Conservation (phyloP, 371 early-diverging fungal genomes). For the Umbelopsis sp. region DNA sequence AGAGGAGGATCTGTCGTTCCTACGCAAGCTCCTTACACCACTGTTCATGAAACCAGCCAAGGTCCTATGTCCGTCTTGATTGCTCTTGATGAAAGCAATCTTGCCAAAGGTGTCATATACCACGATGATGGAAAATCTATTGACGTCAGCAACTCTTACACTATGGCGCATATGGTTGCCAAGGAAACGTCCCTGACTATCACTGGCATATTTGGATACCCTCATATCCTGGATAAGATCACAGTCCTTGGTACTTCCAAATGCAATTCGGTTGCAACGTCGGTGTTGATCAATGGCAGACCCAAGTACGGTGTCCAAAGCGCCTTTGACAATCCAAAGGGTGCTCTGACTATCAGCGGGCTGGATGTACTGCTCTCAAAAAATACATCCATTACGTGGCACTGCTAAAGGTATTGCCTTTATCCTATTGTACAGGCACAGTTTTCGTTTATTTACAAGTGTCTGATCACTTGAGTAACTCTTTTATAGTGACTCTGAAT, state of each 20-base stretch:
- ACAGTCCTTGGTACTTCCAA: not conserved
- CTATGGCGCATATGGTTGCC: not conserved
- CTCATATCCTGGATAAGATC: not conserved
- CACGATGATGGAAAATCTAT: not conserved
- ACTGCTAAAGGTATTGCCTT: not conserved
- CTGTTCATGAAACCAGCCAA: not conserved
- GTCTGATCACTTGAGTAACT: too few relatives aligned
- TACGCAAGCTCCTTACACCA: not conserved
- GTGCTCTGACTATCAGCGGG: not conserved
- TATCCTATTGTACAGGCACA: not conserved
- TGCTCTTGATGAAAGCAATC: not conserved
- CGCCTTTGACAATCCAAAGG: not conserved
- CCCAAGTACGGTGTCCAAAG: not conserved
- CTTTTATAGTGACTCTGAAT: too few relatives aligned
- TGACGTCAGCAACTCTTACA: not conserved
- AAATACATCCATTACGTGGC: not conserved
- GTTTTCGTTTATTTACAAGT: not conserved
- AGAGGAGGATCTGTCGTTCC: constrained; percentile 4
- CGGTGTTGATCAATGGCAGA: not conserved
- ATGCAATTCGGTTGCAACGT: not conserved
- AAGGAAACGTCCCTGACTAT: not conserved
- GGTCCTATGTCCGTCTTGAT: not conserved
- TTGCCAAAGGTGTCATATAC: not conserved
- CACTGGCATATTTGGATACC: not conserved
- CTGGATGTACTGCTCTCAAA: not conserved